phyloP scores from a whole-genome alignment of 805 yeast genomes.

The Starmerella powellii region DNA sequence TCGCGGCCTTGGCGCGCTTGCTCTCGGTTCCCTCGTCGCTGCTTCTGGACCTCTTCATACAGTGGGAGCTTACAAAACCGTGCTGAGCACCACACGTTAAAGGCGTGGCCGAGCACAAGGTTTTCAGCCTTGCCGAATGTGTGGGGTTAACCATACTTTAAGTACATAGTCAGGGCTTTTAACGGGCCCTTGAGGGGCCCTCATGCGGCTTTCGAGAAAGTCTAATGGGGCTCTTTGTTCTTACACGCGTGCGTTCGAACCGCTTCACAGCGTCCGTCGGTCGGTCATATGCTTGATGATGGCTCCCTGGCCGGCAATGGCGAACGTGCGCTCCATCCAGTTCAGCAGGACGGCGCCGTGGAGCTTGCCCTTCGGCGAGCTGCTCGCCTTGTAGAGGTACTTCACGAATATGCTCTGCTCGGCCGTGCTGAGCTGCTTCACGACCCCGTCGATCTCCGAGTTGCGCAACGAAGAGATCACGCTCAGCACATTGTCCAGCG shows the following conservation, averaged over 20 bases:
- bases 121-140: too few relatives aligned
- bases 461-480: constrained; percentile 55
- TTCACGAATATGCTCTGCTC: constrained; percentile 72
- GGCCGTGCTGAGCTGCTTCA: constrained; percentile 45
- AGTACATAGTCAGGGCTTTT: too few relatives aligned
- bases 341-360: constrained; percentile 75
- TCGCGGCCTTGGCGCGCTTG: constrained; percentile 1
- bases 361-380: constrained; percentile 45
- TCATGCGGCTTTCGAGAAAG: too few relatives aligned
- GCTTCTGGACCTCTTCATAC: constrained; percentile 6
- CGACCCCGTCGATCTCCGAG: constrained; percentile 51
- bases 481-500: constrained; percentile 50
- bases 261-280: constrained; percentile 67
- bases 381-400: constrained; percentile 78
- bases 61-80: constrained; percentile 7
- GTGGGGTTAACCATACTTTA: too few relatives aligned
- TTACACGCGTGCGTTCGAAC: too few relatives aligned
- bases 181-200: too few relatives aligned
- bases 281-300: constrained; percentile 78
- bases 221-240: too few relatives aligned
- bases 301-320: constrained; percentile 75
- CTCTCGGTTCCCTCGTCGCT: constrained; percentile 3
- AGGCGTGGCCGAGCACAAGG: too few relatives aligned
- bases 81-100: too few relatives aligned
- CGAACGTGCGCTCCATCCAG: constrained; percentile 88